Conservation (phyloP, 768 basidiomycete species). For the Termitomyces sp. region DNA sequence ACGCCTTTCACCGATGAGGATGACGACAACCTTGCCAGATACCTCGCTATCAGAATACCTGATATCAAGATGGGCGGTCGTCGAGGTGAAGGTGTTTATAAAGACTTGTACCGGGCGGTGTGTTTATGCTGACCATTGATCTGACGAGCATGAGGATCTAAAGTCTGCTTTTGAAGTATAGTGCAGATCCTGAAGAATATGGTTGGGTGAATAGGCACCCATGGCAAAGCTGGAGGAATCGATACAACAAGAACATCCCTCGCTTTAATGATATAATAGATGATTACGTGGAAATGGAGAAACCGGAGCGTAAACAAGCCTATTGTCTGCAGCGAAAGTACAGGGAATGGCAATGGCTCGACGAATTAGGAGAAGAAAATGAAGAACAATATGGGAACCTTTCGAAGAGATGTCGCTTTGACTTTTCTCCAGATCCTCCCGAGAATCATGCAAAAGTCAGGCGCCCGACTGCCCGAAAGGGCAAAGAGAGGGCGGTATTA, state of each 20-base stretch:
- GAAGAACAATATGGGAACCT: not conserved
- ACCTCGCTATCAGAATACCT: slow-evolving; percentile 31
- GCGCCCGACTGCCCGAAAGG: not conserved
- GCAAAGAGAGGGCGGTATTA: not conserved
- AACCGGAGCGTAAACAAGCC: slow-evolving; percentile 20
- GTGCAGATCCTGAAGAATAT: slow-evolving; percentile 18
- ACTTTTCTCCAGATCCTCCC: not conserved
- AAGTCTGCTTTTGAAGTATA: slow-evolving; percentile 10
- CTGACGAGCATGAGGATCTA: not conserved
- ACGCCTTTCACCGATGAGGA: slow-evolving; percentile 31
- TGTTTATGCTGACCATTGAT: slow-evolving; percentile 2
- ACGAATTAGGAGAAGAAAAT: not conserved
- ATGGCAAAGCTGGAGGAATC: slow-evolving; percentile 41
- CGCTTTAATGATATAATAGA: slow-evolving; percentile 32
- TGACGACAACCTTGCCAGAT: slow-evolving; percentile 30
- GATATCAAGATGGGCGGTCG: slow-evolving; percentile 33
- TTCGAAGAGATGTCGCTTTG: slow-evolving; percentile 6
- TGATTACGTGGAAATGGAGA: slow-evolving; percentile 16
- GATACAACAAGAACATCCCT: slow-evolving; percentile 34
- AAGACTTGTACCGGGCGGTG: slow-evolving; percentile 24
- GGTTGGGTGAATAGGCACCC: slow-evolving; percentile 39
- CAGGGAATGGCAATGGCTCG: not conserved
- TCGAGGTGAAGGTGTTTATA: slow-evolving; percentile 29
- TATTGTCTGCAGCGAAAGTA: slow-evolving; percentile 20
- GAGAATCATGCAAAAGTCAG: not conserved